A percentile compares a stretch with the other conserved stretches of the same genome.
phyloP scores from a whole-genome alignment of 768 basidiomycete species.

The Rhizopogon vesiculosus region DNA sequence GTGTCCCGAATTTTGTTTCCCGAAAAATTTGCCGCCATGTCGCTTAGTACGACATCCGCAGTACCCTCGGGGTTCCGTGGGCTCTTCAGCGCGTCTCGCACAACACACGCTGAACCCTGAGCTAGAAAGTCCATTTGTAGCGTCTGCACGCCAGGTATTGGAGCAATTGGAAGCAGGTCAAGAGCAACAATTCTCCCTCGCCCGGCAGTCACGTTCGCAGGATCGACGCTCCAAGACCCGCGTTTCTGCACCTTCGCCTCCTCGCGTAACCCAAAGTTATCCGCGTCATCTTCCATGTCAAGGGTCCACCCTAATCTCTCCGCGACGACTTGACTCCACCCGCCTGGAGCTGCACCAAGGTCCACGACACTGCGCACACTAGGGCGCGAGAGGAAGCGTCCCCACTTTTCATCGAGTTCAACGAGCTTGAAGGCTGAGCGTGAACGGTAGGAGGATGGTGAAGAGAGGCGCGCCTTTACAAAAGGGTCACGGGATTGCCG shows the following conservation, averaged over 20 bases:
- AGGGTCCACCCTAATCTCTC: conserved; percentile 50
- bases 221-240: conserved; percentile 21
- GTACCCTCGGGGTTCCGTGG: conserved; percentile 32
- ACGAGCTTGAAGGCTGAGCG: conserved; percentile 91
- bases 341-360: conserved; percentile 89
- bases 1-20: conserved; percentile 68
- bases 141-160: conserved; percentile 68
- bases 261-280: background rate
- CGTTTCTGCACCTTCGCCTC: background rate
- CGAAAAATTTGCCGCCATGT: conserved; percentile 84
- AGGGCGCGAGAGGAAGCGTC: conserved; percentile 43
- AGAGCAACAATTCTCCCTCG: conserved; percentile 62
- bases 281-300: background rate
- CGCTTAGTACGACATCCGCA: conserved; percentile 81
- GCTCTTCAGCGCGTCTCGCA: conserved; percentile 35
- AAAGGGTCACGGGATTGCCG: conserved; percentile 71
- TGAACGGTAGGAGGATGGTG: conserved; percentile 58
- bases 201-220: conserved; percentile 6
- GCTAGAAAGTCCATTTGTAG: conserved; percentile 79
- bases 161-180: conserved; percentile 70
- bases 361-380: conserved; percentile 71
- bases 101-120: conserved; percentile 38
- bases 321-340: conserved; percentile 87
- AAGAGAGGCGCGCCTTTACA: conserved; percentile 49
- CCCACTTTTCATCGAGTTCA: conserved; percentile 62